Conservation (phyloP, 495 filamentous ascomycete genomes). For the Penicillium dipodomyicola region DNA sequence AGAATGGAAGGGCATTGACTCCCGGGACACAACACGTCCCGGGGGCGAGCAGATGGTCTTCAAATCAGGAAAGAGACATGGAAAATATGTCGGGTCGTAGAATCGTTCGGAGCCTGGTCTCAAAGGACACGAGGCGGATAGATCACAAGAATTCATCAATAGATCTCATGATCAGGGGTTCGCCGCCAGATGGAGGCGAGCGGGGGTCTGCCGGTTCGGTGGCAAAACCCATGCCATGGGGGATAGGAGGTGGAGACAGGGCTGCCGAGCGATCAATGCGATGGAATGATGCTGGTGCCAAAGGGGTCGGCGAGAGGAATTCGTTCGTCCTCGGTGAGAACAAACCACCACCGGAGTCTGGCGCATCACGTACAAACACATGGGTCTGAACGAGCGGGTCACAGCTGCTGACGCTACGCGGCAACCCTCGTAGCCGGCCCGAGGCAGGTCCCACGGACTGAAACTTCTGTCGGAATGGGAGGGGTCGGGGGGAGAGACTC, state of each 20-base stretch:
- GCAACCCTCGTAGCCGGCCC: constrained; percentile 20
- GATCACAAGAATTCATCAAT: constrained; percentile 53
- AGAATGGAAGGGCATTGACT: constrained; percentile 7
- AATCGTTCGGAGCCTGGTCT: constrained; percentile 32
- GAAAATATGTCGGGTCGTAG: constrained; percentile 31
- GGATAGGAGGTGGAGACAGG: constrained; percentile 8
- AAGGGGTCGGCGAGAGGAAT: constrained; percentile 42
- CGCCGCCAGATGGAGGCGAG: constrained; percentile 46
- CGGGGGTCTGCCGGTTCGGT: constrained; percentile 44
- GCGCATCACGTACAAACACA: constrained; percentile 39
- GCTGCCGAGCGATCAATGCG: constrained; percentile 35
- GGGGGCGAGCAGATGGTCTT: constrained; percentile 18
- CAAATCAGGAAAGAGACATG: constrained; percentile 22
- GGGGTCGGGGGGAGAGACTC: constrained; percentile 40
- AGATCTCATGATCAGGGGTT: constrained; percentile 51
- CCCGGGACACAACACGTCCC: not conserved
- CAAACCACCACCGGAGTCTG: constrained; percentile 34
- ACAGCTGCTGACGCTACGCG: constrained; percentile 28
- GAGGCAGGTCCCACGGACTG: constrained; percentile 29
- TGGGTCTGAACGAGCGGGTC: constrained; percentile 36
- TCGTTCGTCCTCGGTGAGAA: constrained; percentile 52
- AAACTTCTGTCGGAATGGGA: constrained; percentile 45
- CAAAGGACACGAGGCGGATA: constrained; percentile 13
- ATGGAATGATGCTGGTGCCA: constrained; percentile 29
- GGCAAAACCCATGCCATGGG: constrained; percentile 30